Evolutionary conservation across 495 filamentous ascomycete genomes (phyloP), one percentile per base, ranked within the genome.

Genomic region (Jackrogersella minutella): DNA sequence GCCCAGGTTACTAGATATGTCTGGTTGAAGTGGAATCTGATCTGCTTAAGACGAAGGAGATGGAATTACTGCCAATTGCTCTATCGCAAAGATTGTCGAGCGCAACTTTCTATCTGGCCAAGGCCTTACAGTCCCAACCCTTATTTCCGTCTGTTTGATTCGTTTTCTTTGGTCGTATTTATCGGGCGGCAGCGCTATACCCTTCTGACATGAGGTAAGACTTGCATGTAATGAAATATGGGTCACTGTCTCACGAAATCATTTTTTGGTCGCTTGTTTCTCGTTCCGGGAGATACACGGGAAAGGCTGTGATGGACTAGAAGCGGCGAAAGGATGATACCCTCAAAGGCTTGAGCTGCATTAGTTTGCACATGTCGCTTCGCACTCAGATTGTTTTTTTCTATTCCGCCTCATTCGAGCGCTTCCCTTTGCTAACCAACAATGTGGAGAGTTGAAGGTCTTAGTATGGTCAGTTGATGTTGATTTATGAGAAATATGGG

Each of bases 1-100:
- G 62, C 10, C 31, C 54, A 11, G 65, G 65, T 43, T 72, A 72
- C 66, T 72, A 72, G 55, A 44, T 46, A 47, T 59, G 59, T 58
- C 46, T 46, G 47, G 31, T 40, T 22, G 31, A 57, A 19, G 28
- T 11, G 22, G 46, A 28, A 22, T 26, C n/a, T 3, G 13, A 16
- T 56, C 47, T 50, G 11, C 46, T 47, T 14, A 26, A 49, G 19
- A 47, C 13, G 30, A 39, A 9, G 17, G 22, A 36, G 19, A 14
- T 24, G 31, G 11, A 17, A 14, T 14, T 5, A 14, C 39, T 14
- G n/a, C n/a, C n/a, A n/a, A n/a, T n/a, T n/a, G n/a, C n/a, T n/a
- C n/a, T n/a, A n/a, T n/a, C n/a, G n/a, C n/a, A 26, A 30, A 56
- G 26, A 46, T 26, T 36, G 11, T 13, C 11, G 10, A 19, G 40